These are phyloP conservation scores for Monosporozyma aquatica DNA, from an alignment of 805 yeast genomes.

Conservation along the genomic window DNA sequence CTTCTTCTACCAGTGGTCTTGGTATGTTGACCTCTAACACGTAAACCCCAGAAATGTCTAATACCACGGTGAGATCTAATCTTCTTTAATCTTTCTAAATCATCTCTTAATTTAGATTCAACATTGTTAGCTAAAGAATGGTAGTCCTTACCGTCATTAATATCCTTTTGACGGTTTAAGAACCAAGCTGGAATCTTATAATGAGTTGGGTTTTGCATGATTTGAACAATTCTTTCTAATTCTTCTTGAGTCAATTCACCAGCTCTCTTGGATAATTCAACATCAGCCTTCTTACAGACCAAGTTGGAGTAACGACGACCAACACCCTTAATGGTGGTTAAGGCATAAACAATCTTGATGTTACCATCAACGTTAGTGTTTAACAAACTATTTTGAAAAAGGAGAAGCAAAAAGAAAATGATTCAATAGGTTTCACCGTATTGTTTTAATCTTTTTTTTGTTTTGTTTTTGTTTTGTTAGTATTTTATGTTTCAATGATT, in stretches of 20 bases:
- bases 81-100: conserved; percentile 99
- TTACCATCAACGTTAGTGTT: conserved; percentile 99
- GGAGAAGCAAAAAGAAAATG: too few relatives aligned
- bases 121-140: conserved; percentile 98
- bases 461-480: too few relatives aligned
- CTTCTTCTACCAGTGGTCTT: conserved; percentile 98
- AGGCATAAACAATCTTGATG: conserved; percentile 99
- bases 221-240: conserved; percentile 99
- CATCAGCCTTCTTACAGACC: conserved; percentile 99
- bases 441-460: too few relatives aligned
- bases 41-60: conserved; percentile 99
- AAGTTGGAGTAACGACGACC: conserved; percentile 99
- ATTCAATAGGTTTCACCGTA: too few relatives aligned
- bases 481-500: too few relatives aligned
- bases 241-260: conserved; percentile 99
- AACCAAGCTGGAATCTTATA: conserved; percentile 99
- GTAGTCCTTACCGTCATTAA: conserved; percentile 97
- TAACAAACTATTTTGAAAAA: conserved; percentile 62
- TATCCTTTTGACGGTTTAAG: conserved; percentile 99
- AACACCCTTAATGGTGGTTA: conserved; percentile 99
- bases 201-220: conserved; percentile 99
- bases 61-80: conserved; percentile 99
- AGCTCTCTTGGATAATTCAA: conserved; percentile 96
- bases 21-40: conserved; percentile 99
- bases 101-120: conserved; percentile 99